These are phyloP conservation scores for Nadsonia fulvescens DNA, from an alignment of 805 yeast genomes.

Conservation along the genomic window DNA sequence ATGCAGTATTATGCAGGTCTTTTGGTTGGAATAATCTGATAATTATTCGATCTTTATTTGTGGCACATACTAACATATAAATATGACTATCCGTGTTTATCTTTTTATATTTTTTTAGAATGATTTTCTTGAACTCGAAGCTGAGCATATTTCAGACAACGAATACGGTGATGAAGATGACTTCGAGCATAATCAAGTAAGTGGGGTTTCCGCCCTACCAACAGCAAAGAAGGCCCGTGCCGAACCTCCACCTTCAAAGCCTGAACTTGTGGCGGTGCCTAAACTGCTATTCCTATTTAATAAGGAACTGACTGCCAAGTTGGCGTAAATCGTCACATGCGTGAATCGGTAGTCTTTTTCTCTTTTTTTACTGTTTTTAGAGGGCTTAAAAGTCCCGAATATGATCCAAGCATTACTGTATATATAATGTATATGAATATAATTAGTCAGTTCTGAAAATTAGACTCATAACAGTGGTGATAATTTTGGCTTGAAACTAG, in stretches of 20 bases:
- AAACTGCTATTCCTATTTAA: constrained; percentile 14
- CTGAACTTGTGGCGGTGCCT: constrained; percentile 15
- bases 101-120: constrained; percentile 3
- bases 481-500: too few relatives aligned
- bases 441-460: too few relatives aligned
- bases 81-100: constrained; percentile 3
- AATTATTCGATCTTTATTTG: too few relatives aligned
- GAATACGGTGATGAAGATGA: constrained; percentile 4
- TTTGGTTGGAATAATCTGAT: too few relatives aligned
- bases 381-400: too few relatives aligned
- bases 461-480: too few relatives aligned
- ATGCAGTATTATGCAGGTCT: too few relatives aligned
- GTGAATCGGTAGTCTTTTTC: too few relatives aligned
- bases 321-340: too few relatives aligned
- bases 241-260: constrained; percentile 12
- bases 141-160: constrained; percentile 5
- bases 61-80: constrained; percentile 1
- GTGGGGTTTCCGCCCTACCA: constrained; percentile 1
- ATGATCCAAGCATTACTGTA: too few relatives aligned
- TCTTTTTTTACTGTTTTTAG: too few relatives aligned
- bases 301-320: constrained; percentile 7
- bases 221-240: constrained; percentile 1
- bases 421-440: too few relatives aligned
- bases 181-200: constrained; percentile 2
- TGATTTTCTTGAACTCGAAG: constrained; percentile 5